Percentiles rank a stretch among this genome's conserved stretches.
These are phyloP conservation scores for Penicillium occitanis DNA, from an alignment of 2,329 filamentous ascomycete genomes.

Conservation along the genomic window DNA sequence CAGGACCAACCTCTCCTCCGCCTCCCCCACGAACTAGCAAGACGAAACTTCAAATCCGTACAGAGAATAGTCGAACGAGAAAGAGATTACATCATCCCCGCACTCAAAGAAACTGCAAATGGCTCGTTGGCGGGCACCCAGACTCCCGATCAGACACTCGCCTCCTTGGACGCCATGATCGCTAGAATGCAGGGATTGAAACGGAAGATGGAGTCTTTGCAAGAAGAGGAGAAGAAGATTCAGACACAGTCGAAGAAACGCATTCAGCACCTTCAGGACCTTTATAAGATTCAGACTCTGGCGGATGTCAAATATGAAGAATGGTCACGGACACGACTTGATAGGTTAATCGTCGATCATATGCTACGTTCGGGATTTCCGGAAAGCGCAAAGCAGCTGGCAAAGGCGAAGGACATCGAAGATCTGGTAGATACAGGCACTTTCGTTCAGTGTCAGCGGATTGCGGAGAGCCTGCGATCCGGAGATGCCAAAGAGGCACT, in stretches of 20 bases:
- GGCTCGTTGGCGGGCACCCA: slow-evolving; percentile 64
- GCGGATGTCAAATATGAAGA: slow-evolving; percentile 91
- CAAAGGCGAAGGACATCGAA: slow-evolving; percentile 71
- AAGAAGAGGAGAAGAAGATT: slow-evolving; percentile 75
- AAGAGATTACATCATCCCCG: slow-evolving; percentile 46
- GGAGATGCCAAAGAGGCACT: slow-evolving; percentile 76
- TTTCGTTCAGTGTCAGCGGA: slow-evolving; percentile 76
- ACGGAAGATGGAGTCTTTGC: slow-evolving; percentile 74
- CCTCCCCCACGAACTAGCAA: slow-evolving; percentile 85
- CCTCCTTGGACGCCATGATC: slow-evolving; percentile 81
- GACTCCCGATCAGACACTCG: slow-evolving; percentile 69
- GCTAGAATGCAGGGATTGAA: slow-evolving; percentile 81
- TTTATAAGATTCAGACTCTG: slow-evolving; percentile 76
- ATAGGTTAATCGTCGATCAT: slow-evolving; percentile 89
- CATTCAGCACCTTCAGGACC: slow-evolving; percentile 74
- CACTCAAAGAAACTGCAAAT: slow-evolving; percentile 57
- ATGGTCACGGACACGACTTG: slow-evolving; percentile 79
- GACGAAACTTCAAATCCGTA: slow-evolving; percentile 87
- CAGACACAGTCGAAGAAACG: slow-evolving; percentile 74
- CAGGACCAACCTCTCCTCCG: slow-evolving; percentile 93
- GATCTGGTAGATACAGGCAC: slow-evolving; percentile 86
- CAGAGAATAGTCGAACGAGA: slow-evolving; percentile 51
- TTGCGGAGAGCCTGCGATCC: slow-evolving; percentile 69
- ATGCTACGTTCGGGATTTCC: slow-evolving; percentile 80
- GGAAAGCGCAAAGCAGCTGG: slow-evolving; percentile 72